These are phyloP conservation scores for Ascoidea asiatica DNA, from an alignment of 805 yeast species.

Conservation along the genomic window DNA sequence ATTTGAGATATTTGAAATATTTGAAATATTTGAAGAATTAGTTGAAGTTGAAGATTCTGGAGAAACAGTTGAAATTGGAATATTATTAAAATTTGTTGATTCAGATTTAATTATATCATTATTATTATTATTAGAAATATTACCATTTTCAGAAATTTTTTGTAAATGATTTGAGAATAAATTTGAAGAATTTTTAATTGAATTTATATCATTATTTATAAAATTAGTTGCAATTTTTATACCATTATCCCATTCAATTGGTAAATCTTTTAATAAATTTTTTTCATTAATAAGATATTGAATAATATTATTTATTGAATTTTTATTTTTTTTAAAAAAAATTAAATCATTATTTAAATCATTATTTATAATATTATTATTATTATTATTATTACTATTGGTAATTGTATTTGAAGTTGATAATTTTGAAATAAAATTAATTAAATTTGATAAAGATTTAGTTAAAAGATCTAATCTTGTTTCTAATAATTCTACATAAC, in stretches of 20 bases:
- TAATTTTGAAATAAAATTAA: constrained; percentile 2
- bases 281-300: constrained; percentile 25
- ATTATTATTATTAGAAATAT: background rate
- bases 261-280: constrained; percentile 24
- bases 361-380: background rate
- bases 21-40: background rate
- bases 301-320: constrained; percentile 35
- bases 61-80: background rate
- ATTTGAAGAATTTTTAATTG: constrained; percentile 13
- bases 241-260: constrained; percentile 32
- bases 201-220: constrained; percentile 14
- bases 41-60: background rate
- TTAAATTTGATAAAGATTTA: constrained; percentile 17
- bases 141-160: constrained; percentile 1
- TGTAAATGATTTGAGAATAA: constrained; percentile 22
- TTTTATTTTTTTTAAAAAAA: constrained; percentile 11
- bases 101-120: background rate
- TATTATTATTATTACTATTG: background rate
- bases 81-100: background rate
- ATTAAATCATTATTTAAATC: background rate
- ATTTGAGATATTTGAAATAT: background rate
- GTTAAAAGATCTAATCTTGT: constrained; percentile 40
- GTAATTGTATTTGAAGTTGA: background rate
- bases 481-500: constrained; percentile 52
- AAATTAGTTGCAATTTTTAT: constrained; percentile 27